A percentile compares a stretch with the other conserved stretches of the same genome.
Conservation (phyloP, 2,329 filamentous ascomycete species). For the Juglanconis oblonga region DNA sequence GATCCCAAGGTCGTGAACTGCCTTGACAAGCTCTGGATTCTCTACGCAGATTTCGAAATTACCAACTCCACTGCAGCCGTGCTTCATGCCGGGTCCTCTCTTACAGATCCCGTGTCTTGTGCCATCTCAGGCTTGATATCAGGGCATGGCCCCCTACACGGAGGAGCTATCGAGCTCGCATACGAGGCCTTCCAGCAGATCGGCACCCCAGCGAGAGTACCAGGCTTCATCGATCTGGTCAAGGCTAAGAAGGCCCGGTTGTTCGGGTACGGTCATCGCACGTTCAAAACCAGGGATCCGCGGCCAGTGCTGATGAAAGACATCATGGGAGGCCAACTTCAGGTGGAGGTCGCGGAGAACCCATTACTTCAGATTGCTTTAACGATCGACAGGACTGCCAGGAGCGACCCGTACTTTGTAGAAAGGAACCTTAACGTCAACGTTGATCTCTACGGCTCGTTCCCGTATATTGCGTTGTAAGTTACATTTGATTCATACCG, state of each 20-base stretch:
- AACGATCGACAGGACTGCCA: neutral
- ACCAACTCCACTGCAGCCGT: constrained; percentile 55
- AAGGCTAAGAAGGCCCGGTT: constrained; percentile 48
- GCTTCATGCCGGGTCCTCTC: constrained; percentile 51
- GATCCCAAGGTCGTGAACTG: constrained; percentile 46
- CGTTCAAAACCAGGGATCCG: constrained; percentile 52
- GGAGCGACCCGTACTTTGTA: neutral
- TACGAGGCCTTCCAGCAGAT: constrained; percentile 51
- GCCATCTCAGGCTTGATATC: constrained; percentile 49
- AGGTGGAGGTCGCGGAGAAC: neutral
- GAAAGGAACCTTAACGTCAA: neutral
- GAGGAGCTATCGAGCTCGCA: constrained; percentile 53
- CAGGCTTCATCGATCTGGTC: constrained; percentile 45
- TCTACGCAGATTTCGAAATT: constrained; percentile 58
- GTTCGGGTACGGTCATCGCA: constrained; percentile 53
- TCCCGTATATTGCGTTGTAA: neutral
- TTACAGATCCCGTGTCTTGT: constrained; percentile 53
- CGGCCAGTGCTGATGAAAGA: constrained; percentile 23
- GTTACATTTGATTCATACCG: neutral
- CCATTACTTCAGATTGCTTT: neutral
- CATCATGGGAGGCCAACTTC: neutral
- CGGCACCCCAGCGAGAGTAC: constrained; percentile 46
- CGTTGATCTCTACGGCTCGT: neutral
- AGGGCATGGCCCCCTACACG: constrained; percentile 54
- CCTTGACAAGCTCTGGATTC: constrained; percentile 51